These are phyloP conservation scores for Diaporthe humulicola DNA, from an alignment of 2,329 filamentous ascomycete species.

Conservation along the genomic window DNA sequence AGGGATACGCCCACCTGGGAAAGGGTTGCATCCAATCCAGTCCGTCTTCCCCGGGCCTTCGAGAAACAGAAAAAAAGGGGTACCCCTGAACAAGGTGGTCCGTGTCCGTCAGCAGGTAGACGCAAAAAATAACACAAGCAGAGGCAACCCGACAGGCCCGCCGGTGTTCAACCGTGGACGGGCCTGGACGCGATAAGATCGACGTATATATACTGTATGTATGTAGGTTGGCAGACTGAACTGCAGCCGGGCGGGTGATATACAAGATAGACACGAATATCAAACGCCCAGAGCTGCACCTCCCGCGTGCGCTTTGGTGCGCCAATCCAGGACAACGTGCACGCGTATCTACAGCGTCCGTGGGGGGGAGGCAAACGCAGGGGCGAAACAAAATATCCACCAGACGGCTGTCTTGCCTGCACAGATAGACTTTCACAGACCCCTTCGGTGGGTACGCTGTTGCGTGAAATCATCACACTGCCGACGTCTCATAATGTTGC, in stretches of 20 bases:
- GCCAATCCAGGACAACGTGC: not conserved
- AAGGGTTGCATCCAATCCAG: slow-evolving; percentile 22
- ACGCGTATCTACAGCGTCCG: not conserved
- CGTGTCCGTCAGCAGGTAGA: not conserved
- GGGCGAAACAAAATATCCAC: slow-evolving; percentile 2
- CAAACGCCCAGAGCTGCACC: slow-evolving; percentile 3
- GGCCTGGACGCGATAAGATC: slow-evolving; percentile 23
- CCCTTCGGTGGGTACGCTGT: not conserved
- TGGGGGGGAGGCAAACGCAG: not conserved
- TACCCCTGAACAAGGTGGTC: slow-evolving; percentile 25
- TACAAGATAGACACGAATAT: not conserved
- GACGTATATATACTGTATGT: not conserved
- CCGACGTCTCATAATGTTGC: slow-evolving; percentile 7
- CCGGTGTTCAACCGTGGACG: not conserved
- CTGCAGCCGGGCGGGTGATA: not conserved
- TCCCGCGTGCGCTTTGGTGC: not conserved
- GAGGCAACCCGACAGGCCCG: not conserved
- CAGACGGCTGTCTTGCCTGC: slow-evolving; percentile 21
- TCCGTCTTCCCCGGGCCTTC: slow-evolving; percentile 31
- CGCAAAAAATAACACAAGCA: not conserved
- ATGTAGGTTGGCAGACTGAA: not conserved
- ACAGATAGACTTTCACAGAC: slow-evolving; percentile 16
- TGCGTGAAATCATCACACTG: not conserved
- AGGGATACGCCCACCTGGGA: slow-evolving; percentile 7
- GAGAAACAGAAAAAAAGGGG: slow-evolving; percentile 15